Base-by-base conservation (phyloP, 805 yeast species). In the Tetrapisispora arboricola region DNA sequence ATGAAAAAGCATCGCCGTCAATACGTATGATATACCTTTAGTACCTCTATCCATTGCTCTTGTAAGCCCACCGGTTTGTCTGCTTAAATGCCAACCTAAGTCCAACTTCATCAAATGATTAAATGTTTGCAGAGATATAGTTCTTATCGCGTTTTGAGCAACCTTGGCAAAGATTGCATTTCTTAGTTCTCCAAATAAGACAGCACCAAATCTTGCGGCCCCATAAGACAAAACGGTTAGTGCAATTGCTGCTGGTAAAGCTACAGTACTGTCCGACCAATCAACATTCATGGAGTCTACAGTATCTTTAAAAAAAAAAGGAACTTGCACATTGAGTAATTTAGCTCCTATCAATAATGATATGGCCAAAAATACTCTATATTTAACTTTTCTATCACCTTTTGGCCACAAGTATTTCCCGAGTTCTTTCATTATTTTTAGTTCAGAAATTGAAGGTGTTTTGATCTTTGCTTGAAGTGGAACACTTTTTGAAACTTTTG, bases 1-100 rank as follows among this genome's bases (percentile, higher is more conserved):
- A 59, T 92, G 97, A 67, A 92, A 90, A n/a, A 92, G 95, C 95
- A 90, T 84, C 2, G 97, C 95, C 28, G 84, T 78, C 36, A 92
- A 67, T 5, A 92, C 96, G 52, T 84, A 88, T 11, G 94, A 80
- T 40, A 92, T 90, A 66, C 98, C 98, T 53, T 92, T 90, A 1
- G 97, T 90, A 60, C 98, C 98, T 48, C 98, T 71, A 55, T 92
- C 98, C 54, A 92, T 92, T 1, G 97, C 97, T 46, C 98, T 70
- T 0, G 96, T 90, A 26, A 92, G 64, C 0, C 96, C 97, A 49
- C 98, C 98, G 0, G 98, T 92, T 60, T 92, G 97, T 50, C 88
- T 71, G 10, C 90, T 72, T 31, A 92, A 64, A 60, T 92, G 98
- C 73, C 90, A 92, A 17, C 85, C 82, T 41, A 88, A 65, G 63